These are phyloP conservation scores for Phytophthora pinifolia DNA, from an alignment of 352 stramenopile genomes.

Conservation along the genomic window DNA sequence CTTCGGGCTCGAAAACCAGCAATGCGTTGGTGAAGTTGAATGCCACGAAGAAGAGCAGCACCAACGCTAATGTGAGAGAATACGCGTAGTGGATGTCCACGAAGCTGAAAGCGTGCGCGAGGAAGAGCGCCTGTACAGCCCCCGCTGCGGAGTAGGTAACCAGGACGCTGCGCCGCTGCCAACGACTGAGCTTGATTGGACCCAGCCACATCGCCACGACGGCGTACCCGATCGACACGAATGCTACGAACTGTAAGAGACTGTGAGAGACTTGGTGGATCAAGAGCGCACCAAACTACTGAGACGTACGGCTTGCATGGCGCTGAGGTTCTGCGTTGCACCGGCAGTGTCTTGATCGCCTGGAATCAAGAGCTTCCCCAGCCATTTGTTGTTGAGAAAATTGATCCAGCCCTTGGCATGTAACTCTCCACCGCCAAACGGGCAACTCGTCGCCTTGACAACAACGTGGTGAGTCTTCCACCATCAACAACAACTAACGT, in stretches of 20 bases:
- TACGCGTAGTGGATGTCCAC: conserved; percentile 36
- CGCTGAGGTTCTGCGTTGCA: conserved; percentile 33
- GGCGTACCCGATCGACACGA: conserved; percentile 51
- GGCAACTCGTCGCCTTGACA: neutral
- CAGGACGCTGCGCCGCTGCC: conserved; percentile 46
- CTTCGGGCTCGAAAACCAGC: conserved; percentile 47
- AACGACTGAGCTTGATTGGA: conserved; percentile 48
- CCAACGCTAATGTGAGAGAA: conserved; percentile 31
- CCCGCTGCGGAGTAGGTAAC: conserved; percentile 37
- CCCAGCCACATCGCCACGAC: conserved; percentile 48
- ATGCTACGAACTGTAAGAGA: conserved; percentile 40
- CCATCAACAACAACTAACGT: too few species aligned
- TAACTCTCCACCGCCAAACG: neutral
- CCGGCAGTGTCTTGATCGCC: conserved; percentile 31
- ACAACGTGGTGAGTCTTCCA: too few species aligned
- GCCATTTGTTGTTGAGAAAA: conserved; percentile 13
- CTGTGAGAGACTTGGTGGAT: conserved; percentile 1
- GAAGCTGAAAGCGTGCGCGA: conserved; percentile 25
- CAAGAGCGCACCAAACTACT: neutral
- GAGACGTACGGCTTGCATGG: conserved; percentile 36
- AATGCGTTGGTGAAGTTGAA: conserved; percentile 68
- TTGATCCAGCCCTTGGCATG: conserved; percentile 9
- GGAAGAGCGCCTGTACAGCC: conserved; percentile 42
- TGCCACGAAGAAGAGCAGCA: conserved; percentile 40
- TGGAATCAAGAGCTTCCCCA: conserved; percentile 22